phyloP scores from a whole-genome alignment of 371 early-diverging fungal species.

The Smittium culicis region DNA sequence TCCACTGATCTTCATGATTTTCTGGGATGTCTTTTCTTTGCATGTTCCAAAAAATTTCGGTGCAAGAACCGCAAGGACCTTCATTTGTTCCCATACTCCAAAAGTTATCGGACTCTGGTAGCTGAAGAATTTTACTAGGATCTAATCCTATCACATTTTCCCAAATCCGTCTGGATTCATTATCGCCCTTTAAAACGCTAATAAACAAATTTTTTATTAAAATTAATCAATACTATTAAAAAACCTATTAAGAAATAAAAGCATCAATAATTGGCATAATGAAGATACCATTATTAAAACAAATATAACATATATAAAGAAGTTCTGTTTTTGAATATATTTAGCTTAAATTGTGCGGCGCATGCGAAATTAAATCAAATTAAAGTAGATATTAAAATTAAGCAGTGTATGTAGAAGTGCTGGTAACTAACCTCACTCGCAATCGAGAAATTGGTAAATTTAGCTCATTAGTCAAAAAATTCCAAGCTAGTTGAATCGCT shows the following conservation, averaged over 20 bases:
- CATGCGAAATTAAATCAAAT: too few species aligned
- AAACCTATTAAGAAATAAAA: background rate
- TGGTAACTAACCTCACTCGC: constrained; percentile 29
- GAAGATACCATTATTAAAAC: background rate
- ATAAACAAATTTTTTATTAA: too few species aligned
- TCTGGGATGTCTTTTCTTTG: constrained; percentile 35
- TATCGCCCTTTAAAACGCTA: constrained; percentile 50
- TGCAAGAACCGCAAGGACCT: constrained; percentile 68
- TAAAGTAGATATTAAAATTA: too few species aligned
- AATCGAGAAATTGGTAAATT: constrained; percentile 42
- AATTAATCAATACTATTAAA: too few species aligned
- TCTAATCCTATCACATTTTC: constrained; percentile 43
- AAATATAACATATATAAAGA: background rate
- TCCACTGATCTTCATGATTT: constrained; percentile 39
- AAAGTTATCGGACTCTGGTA: constrained; percentile 57
- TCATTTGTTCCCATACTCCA: constrained; percentile 77
- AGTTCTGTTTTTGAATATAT: background rate
- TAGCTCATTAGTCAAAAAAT: constrained; percentile 48
- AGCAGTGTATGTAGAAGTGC: background rate
- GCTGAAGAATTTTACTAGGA: constrained; percentile 39
- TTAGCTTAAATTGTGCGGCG: too few species aligned
- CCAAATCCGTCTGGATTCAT: constrained; percentile 51
- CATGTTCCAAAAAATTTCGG: constrained; percentile 72
- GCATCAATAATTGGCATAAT: background rate
- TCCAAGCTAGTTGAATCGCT: constrained; percentile 55